Percentiles rank a stretch among this genome's conserved stretches.
These are phyloP conservation scores for Cyclotella choctawhatcheeana DNA, from an alignment of 108 stramenopile genomes.

Conservation along the genomic window DNA sequence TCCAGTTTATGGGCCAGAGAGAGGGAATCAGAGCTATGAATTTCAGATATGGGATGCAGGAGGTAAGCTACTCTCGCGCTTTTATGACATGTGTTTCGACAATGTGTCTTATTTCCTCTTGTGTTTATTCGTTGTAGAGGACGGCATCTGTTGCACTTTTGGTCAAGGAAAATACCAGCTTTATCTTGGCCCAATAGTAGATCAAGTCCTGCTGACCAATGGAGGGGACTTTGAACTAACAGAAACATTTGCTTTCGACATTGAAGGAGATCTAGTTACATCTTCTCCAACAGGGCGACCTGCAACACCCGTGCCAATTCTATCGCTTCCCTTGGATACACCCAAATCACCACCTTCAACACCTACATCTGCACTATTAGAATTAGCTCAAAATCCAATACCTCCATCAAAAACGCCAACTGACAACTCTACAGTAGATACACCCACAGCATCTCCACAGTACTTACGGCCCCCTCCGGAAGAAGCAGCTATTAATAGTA, in stretches of 20 bases:
- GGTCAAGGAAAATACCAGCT: conserved; percentile 29
- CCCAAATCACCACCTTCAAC: background rate
- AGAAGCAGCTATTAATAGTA: background rate
- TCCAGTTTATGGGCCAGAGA: conserved; percentile 18
- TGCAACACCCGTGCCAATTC: background rate
- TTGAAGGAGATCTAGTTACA: background rate
- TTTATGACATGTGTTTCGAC: background rate
- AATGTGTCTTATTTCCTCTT: background rate
- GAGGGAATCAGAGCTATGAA: conserved; percentile 26
- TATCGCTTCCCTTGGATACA: background rate
- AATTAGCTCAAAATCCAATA: background rate
- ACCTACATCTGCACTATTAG: conserved; percentile 9
- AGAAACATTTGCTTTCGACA: conserved; percentile 17
- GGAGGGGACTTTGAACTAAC: conserved; percentile 19
- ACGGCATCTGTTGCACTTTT: conserved; percentile 23
- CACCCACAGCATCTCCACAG: background rate
- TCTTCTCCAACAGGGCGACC: background rate
- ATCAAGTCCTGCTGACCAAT: conserved; percentile 3
- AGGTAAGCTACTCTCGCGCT: background rate
- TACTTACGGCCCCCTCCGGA: background rate
- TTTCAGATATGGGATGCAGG: conserved; percentile 34
- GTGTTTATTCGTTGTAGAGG: background rate
- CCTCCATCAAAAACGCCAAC: too few relatives aligned
- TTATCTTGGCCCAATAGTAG: conserved; percentile 15
- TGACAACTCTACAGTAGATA: too few relatives aligned